Evolutionary conservation across 352 stramenopile genomes (phyloP), one percentile per base, ranked within the genome.

Genomic region (Globisporangium cederbergense): DNA sequence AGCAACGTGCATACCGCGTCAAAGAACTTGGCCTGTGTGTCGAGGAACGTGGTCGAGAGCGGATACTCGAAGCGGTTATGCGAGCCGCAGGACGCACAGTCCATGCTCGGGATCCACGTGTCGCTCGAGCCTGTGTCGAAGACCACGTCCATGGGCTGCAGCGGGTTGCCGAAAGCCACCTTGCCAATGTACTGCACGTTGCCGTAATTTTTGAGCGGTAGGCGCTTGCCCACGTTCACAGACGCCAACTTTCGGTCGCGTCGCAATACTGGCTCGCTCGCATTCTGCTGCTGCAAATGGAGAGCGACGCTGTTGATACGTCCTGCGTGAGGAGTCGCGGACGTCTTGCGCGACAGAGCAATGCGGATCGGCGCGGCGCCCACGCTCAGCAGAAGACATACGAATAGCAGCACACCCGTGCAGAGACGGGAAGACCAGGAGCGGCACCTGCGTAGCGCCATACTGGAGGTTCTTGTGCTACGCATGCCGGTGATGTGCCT

Each of bases 71-170:
- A 94, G 40, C 71, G 73, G 52, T 72, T 66, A 72, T 94, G 85
- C 22, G 78, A 72, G 28, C 77, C 80, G 56, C 81, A 91, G 18
- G 62, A 68, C 1, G 60, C 51, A 55, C 83, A 94, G 28, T 72
- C 74, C 9, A 68, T 68, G 36, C 81, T 65, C 0, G 85, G 85
- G 54, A 94, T 81, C 85, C 85, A 94, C 53, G 85, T 90, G 71
- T 94, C 85, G 40, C 83, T 94, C 18, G 83, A 92, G 30, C 85
- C 85, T 20, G 85, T 94, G 56, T 94, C 85, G 52, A 94, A 92
- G 43, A 92, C 81, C 64, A 94, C 72, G 43, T 86, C 81, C 53
- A 92, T 36, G 7, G 71, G 50, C 66, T 94, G 85, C 52, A 70
- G 76, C 14, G 85, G 81, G 58, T 88, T 89, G 0, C 85, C 85